phyloP scores from a whole-genome alignment of 257 asterid species.

The Linaria vulgaris region DNA sequence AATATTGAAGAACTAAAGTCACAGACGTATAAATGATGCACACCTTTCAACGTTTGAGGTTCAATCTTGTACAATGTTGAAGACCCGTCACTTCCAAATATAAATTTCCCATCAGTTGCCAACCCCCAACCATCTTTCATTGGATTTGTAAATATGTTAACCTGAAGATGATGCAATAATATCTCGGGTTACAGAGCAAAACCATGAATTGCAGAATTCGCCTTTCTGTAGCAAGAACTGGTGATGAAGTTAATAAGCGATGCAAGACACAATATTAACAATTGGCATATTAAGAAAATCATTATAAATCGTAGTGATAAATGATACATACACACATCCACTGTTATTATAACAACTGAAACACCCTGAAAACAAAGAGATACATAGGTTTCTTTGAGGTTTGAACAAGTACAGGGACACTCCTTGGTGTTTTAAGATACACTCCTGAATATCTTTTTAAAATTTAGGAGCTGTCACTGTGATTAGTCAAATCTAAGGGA shows the following conservation, averaged over 20 bases:
- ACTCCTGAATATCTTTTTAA: too few species aligned
- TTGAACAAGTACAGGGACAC: too few species aligned
- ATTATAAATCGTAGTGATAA: too few species aligned
- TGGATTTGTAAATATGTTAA: constrained; percentile 52
- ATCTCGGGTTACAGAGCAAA: constrained; percentile 4
- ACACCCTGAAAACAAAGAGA: too few species aligned
- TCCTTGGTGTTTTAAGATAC: too few species aligned
- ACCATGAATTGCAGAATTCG: background rate
- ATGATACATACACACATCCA: too few species aligned
- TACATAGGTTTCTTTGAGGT: too few species aligned
- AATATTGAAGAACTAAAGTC: background rate
- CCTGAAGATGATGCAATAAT: constrained; percentile 44
- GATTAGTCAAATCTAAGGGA: too few species aligned
- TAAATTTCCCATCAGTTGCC: constrained; percentile 74
- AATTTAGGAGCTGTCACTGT: too few species aligned
- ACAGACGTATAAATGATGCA: constrained; percentile 23
- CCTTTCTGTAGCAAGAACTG: background rate
- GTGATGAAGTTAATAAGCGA: background rate
- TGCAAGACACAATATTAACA: background rate
- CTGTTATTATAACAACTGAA: too few species aligned
- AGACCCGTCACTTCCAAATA: constrained; percentile 91
- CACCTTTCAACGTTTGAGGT: constrained; percentile 71
- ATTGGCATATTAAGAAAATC: background rate
- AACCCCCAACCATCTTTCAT: constrained; percentile 99
- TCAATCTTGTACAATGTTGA: constrained; percentile 79